Evolutionary conservation across 345 rosid genomes (phyloP).

Genomic region (Sisymbrium altissimum): DNA sequence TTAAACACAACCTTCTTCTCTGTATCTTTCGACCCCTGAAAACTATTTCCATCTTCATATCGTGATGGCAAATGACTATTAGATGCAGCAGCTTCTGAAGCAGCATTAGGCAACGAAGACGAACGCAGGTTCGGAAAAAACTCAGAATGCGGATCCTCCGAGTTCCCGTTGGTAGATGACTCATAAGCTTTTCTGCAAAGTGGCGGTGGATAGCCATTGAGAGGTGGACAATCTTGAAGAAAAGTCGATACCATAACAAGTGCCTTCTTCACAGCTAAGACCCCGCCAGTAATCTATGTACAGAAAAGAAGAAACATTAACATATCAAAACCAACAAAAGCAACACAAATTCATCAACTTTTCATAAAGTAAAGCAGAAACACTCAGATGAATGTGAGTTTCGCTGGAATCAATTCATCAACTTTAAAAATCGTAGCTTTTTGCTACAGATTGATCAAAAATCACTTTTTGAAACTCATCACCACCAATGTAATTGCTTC

Average conservation of each 20-base stretch:
- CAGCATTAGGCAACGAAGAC: slow-evolving; percentile 34
- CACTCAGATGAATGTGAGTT: neutral
- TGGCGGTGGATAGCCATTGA: slow-evolving; percentile 41
- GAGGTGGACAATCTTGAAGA: slow-evolving; percentile 44
- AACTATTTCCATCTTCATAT: slow-evolving; percentile 24
- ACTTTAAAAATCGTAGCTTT: neutral
- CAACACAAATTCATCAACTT: neutral
- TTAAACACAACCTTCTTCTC: slow-evolving; percentile 45
- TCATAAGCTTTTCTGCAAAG: slow-evolving; percentile 34
- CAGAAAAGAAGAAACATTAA: neutral
- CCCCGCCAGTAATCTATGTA: slow-evolving; percentile 50
- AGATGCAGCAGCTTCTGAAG: slow-evolving; percentile 18
- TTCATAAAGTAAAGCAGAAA: neutral
- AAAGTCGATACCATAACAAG: slow-evolving; percentile 44
- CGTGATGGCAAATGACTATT: slow-evolving; percentile 13
- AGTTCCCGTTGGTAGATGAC: slow-evolving; percentile 15
- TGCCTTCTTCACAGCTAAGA: slow-evolving; percentile 67
- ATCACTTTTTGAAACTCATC: neutral
- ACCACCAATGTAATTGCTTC: neutral
- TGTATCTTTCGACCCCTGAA: slow-evolving; percentile 10
- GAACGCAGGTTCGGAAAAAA: slow-evolving; percentile 48
- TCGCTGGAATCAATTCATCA: neutral
- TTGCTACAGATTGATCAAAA: neutral
- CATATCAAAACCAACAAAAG: neutral
- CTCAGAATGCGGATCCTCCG: slow-evolving; percentile 43